Conservation (phyloP, 2,329 filamentous ascomycete species). For the Escovopsis sp. region DNA sequence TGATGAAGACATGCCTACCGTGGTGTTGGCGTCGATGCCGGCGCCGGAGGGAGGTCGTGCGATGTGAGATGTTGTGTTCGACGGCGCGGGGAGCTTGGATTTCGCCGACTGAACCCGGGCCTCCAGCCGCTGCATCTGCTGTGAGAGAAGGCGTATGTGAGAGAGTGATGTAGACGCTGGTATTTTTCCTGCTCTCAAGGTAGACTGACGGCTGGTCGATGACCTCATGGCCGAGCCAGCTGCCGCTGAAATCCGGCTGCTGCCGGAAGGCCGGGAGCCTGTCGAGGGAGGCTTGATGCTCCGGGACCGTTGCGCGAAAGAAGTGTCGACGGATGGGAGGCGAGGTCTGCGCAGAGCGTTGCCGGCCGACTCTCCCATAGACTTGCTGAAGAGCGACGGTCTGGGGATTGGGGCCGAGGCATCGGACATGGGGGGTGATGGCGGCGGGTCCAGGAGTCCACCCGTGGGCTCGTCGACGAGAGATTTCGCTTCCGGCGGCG, state of each 20-base stretch:
- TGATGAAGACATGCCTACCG: constrained; percentile 13
- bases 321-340: constrained; percentile 39
- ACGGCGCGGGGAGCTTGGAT: constrained; percentile 78
- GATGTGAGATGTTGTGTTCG: constrained; percentile 68
- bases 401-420: constrained; percentile 48
- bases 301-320: constrained; percentile 41
- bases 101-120: constrained; percentile 81
- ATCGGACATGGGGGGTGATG: constrained; percentile 88
- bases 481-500: constrained; percentile 61
- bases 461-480: constrained; percentile 40
- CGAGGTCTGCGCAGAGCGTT: constrained; percentile 30
- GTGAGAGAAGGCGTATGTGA: constrained; percentile 85
- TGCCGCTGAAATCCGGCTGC: constrained; percentile 29
- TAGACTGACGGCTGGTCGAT: constrained; percentile 28
- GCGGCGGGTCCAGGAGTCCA: constrained; percentile 68
- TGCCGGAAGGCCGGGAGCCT: constrained; percentile 6
- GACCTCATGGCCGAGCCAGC: constrained; percentile 34
- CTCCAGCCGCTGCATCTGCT: constrained; percentile 94
- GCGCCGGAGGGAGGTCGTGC: constrained; percentile 23
- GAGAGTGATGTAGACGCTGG: constrained; percentile 59
- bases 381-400: constrained; percentile 29
- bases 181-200: constrained; percentile 25
- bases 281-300: background rate
- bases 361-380: constrained; percentile 2
- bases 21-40: constrained; percentile 30